Percentiles rank a stretch among this genome's conserved stretches.
Conservation (phyloP, 177 flowering plant species). For the Tripterygium wilfordii region DNA sequence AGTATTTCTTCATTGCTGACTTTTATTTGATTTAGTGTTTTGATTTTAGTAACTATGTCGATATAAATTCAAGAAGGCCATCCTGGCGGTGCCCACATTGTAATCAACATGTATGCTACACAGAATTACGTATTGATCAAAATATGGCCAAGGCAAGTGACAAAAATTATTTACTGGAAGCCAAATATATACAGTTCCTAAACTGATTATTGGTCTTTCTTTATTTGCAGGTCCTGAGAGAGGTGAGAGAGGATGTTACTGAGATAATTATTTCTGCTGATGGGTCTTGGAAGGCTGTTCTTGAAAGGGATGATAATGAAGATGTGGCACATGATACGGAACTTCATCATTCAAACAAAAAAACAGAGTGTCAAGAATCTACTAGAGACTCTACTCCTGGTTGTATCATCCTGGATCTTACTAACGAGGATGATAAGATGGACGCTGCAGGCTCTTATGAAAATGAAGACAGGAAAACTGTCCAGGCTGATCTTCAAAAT, state of each 20-base stretch:
- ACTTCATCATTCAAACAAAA: slow-evolving; percentile 18
- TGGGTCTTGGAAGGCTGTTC: slow-evolving; percentile 73
- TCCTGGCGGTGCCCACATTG: slow-evolving; percentile 99
- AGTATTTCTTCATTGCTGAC: not conserved
- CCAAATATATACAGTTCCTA: too few relatives aligned
- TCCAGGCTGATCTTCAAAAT: slow-evolving; percentile 9
- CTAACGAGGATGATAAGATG: slow-evolving; percentile 39
- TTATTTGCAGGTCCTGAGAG: slow-evolving; percentile 53
- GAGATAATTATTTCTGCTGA: slow-evolving; percentile 69
- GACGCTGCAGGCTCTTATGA: slow-evolving; percentile 19
- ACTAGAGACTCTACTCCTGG: slow-evolving; percentile 4
- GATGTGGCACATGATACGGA: slow-evolving; percentile 17
- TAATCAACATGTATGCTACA: slow-evolving; percentile 63
- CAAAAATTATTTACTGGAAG: too few relatives aligned
- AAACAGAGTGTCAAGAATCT: slow-evolving; percentile 21
- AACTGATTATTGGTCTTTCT: too few relatives aligned
- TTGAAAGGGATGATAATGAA: slow-evolving; percentile 18
- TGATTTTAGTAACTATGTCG: slow-evolving; percentile 70
- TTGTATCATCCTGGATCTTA: slow-evolving; percentile 54
- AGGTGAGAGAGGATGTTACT: slow-evolving; percentile 51
- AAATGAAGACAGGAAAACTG: slow-evolving; percentile 63
- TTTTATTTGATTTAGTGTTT: slow-evolving; percentile 59
- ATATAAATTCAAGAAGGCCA: slow-evolving; percentile 76
- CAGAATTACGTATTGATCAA: slow-evolving; percentile 72
- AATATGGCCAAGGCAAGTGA: slow-evolving; percentile 66